phyloP scores from a whole-genome alignment of 1,284 basidiomycete species.

The Tranzscheliella williamsii region DNA sequence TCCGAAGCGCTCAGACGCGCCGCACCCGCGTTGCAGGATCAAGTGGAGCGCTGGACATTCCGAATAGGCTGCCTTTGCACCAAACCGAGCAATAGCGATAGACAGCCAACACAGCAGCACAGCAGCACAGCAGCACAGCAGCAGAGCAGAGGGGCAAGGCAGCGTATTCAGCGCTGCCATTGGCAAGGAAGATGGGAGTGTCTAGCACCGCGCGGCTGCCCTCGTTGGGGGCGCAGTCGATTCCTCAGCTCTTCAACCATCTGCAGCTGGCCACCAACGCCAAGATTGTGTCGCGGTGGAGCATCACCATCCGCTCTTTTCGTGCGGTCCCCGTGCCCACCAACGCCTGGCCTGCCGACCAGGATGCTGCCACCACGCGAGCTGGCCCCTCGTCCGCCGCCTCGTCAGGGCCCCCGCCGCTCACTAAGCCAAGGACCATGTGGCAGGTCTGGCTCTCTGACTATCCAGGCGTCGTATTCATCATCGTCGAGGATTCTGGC shows the following conservation, averaged over 20 bases:
- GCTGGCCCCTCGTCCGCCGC: background rate
- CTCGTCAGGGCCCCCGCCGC: slow-evolving; percentile 17
- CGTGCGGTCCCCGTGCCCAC: slow-evolving; percentile 37
- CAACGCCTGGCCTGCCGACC: slow-evolving; percentile 31
- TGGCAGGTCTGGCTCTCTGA: slow-evolving; percentile 40
- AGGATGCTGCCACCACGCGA: slow-evolving; percentile 1
- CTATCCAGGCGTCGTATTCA: slow-evolving; percentile 38
- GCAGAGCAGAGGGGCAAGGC: too few relatives aligned
- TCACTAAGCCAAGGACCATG: slow-evolving; percentile 41
- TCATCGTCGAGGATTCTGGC: slow-evolving; percentile 40
- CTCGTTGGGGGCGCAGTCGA: slow-evolving; percentile 31
- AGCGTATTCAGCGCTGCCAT: too few relatives aligned
- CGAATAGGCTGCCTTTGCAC: too few relatives aligned
- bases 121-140: too few relatives aligned
- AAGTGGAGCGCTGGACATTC: too few relatives aligned
- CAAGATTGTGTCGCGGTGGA: slow-evolving; percentile 34
- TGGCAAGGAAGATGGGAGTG: slow-evolving; percentile 14
- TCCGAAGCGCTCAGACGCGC: too few relatives aligned
- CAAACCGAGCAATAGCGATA: too few relatives aligned
- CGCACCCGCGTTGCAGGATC: too few relatives aligned
- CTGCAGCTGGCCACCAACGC: slow-evolving; percentile 32
- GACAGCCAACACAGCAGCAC: too few relatives aligned
- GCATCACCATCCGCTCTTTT: slow-evolving; percentile 44
- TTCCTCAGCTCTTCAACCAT: slow-evolving; percentile 36
- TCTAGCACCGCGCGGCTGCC: slow-evolving; percentile 35